These are phyloP conservation scores for Ophiocordyceps camponoti-saundersi DNA, from an alignment of 2,329 filamentous ascomycete species.

Conservation along the genomic window DNA sequence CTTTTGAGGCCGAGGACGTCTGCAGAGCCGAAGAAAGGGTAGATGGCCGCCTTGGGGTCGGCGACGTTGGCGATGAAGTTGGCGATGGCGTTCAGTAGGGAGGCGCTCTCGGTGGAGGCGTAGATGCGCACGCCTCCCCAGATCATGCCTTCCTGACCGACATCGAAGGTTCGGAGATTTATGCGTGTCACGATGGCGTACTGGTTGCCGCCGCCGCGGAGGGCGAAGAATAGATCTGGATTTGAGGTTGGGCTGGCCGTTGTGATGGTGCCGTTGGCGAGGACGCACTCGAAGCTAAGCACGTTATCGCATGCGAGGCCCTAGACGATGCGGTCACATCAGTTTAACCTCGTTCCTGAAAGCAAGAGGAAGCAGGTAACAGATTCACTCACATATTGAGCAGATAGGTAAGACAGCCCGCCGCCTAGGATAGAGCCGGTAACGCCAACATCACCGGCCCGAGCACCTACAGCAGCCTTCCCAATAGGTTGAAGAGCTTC, in stretches of 20 bases:
- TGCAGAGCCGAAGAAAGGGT: conserved; percentile 30
- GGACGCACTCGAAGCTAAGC: conserved; percentile 31
- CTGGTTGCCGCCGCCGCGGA: conserved; percentile 40
- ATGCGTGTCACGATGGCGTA: conserved; percentile 32
- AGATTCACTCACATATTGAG: conserved; percentile 26
- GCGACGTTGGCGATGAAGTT: conserved; percentile 41
- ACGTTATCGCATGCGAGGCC: conserved; percentile 11
- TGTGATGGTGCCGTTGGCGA: conserved; percentile 29
- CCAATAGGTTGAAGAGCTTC: conserved; percentile 21
- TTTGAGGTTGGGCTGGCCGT: conserved; percentile 23
- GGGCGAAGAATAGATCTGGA: conserved; percentile 31
- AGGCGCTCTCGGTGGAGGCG: conserved; percentile 10
- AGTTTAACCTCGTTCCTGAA: too few relatives aligned
- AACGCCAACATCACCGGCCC: conserved; percentile 26
- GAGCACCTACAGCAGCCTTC: conserved; percentile 24
- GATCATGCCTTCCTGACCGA: conserved; percentile 20
- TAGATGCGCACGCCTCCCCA: conserved; percentile 25
- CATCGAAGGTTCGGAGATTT: conserved; percentile 22
- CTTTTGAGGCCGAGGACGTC: conserved; percentile 11
- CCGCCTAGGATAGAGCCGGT: conserved; percentile 35
- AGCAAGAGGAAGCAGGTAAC: too few relatives aligned
- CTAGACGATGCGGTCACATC: not conserved
- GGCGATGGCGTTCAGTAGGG: conserved; percentile 27
- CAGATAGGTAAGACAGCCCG: conserved; percentile 32
- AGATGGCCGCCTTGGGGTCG: conserved; percentile 43